phyloP scores from a whole-genome alignment of 2,329 filamentous ascomycete species.

The Penicillium paneum region DNA sequence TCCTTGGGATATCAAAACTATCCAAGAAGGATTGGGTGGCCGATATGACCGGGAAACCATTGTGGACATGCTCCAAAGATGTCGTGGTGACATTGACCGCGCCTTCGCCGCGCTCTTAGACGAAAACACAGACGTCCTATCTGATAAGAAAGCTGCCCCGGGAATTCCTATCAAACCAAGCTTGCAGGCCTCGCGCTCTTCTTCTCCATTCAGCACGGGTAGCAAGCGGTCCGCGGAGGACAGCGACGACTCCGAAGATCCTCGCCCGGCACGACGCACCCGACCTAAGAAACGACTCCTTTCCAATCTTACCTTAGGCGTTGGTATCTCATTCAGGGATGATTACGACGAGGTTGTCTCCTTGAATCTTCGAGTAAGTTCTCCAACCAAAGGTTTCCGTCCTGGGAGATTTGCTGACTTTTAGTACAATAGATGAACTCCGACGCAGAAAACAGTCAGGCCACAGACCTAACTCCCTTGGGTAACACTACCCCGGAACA shows the following conservation, averaged over 20 bases:
- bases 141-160: slow-evolving; percentile 22
- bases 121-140: slow-evolving; percentile 33
- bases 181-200: slow-evolving; percentile 40
- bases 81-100: slow-evolving; percentile 53
- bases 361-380: slow-evolving; percentile 33
- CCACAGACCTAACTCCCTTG: slow-evolving; percentile 2
- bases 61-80: slow-evolving; percentile 51
- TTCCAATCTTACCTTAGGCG: slow-evolving; percentile 35
- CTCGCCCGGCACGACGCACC: slow-evolving; percentile 29
- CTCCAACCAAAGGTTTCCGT: not conserved
- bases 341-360: slow-evolving; percentile 40
- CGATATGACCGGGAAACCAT: slow-evolving; percentile 51
- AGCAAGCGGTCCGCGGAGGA: slow-evolving; percentile 44
- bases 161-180: slow-evolving; percentile 31
- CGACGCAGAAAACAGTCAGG: slow-evolving; percentile 16
- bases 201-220: slow-evolving; percentile 41
- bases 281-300: slow-evolving; percentile 33
- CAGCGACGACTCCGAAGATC: slow-evolving; percentile 38
- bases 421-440: slow-evolving; percentile 14
- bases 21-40: slow-evolving; percentile 52
- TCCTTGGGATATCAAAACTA: slow-evolving; percentile 56
- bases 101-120: slow-evolving; percentile 54
- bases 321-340: slow-evolving; percentile 39
- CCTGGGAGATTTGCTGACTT: not conserved
- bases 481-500: slow-evolving; percentile 6